Percentiles rank a stretch among this genome's conserved stretches.
Conservation (phyloP, 164 flowering plant species). For the Chimonanthus praecox region DNA sequence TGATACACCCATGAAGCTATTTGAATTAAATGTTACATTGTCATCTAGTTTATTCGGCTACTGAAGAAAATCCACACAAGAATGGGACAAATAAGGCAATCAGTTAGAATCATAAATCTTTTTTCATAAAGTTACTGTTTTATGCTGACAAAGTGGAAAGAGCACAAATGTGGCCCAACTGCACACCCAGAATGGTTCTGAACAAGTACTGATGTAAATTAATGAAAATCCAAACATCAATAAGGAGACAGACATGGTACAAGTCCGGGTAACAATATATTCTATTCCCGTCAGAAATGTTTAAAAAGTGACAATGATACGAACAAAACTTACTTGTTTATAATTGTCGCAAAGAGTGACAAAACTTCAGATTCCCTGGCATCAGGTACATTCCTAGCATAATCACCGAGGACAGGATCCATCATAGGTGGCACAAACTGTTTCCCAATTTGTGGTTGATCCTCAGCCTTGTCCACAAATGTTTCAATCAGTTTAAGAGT, state of each 20-base stretch:
- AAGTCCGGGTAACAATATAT: not conserved
- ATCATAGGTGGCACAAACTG: conserved; percentile 99
- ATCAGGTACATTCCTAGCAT: conserved; percentile 94
- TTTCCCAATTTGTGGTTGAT: conserved; percentile 92
- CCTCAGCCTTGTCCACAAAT: conserved; percentile 96
- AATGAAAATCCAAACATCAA: too few relatives aligned
- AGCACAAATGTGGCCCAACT: too few relatives aligned
- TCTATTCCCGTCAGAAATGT: not conserved
- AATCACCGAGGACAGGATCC: conserved; percentile 97
- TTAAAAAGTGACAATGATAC: not conserved
- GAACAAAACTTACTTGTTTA: conserved; percentile 64
- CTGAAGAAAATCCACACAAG: too few relatives aligned
- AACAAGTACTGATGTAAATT: too few relatives aligned
- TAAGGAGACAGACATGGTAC: not conserved
- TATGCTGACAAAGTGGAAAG: too few relatives aligned
- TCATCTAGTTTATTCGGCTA: too few relatives aligned
- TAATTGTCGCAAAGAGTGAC: conserved; percentile 93
- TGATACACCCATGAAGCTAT: too few relatives aligned
- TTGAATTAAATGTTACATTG: too few relatives aligned
- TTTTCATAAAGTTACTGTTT: too few relatives aligned
- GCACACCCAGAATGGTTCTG: too few relatives aligned
- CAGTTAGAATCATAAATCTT: too few relatives aligned
- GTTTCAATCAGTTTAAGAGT: conserved; percentile 96
- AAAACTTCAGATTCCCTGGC: conserved; percentile 99
- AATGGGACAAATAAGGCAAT: too few relatives aligned